Evolutionary conservation across 805 yeast species (phyloP).

Genomic region (Teunomyces pallodes): DNA sequence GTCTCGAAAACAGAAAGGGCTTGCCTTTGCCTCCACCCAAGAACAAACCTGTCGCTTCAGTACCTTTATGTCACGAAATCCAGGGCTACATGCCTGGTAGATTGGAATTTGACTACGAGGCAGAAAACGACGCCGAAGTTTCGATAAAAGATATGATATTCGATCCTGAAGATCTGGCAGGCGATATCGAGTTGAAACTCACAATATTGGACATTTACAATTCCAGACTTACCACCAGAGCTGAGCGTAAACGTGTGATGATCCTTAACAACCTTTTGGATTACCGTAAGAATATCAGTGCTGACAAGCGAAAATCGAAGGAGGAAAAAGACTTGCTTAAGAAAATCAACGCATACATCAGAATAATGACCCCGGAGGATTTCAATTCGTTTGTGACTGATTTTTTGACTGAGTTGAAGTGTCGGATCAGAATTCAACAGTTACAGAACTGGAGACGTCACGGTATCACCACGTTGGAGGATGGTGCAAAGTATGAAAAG

Average conservation of each 20-base stretch:
- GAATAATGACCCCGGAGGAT: conserved; percentile 78
- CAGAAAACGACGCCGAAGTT: conserved; percentile 94
- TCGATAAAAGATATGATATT: conserved; percentile 93
- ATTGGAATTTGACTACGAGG: conserved; percentile 92
- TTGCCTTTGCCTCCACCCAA: conserved; percentile 80
- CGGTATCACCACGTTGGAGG: conserved; percentile 82
- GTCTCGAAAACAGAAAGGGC: conserved; percentile 72
- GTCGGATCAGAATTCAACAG: conserved; percentile 80
- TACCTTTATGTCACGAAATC: conserved; percentile 93
- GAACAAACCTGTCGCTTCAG: conserved; percentile 84
- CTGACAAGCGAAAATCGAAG: conserved; percentile 81
- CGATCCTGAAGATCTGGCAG: conserved; percentile 86
- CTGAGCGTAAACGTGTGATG: conserved; percentile 84
- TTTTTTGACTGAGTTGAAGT: conserved; percentile 71
- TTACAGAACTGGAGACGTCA: conserved; percentile 90
- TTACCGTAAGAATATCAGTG: conserved; percentile 74
- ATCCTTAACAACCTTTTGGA: conserved; percentile 77
- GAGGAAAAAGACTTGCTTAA: conserved; percentile 84
- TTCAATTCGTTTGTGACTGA: conserved; percentile 73
- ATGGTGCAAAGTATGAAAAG: conserved; percentile 81
- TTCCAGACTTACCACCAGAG: conserved; percentile 83
- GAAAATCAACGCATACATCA: conserved; percentile 74
- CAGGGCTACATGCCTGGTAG: conserved; percentile 99
- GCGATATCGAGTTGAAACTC: conserved; percentile 86
- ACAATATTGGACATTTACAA: conserved; percentile 87